Conservation (phyloP, 805 yeast species). For the Wickerhamomyces bovis region DNA sequence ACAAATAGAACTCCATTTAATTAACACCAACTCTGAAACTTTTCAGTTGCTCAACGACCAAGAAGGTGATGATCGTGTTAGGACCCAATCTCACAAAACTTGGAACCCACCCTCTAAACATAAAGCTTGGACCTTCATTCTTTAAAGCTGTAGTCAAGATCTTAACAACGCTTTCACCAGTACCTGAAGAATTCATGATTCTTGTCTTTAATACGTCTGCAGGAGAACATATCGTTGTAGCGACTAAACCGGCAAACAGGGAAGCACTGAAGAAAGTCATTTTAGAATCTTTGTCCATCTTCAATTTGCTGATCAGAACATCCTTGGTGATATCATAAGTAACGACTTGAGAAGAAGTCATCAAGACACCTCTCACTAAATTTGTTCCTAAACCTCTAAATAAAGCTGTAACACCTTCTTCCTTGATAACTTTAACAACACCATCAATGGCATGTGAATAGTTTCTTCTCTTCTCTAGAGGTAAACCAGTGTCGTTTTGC, state of each 20-base stretch:
- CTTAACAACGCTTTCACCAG: conserved; percentile 40
- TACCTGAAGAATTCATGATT: conserved; percentile 59
- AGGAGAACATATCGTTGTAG: conserved; percentile 89
- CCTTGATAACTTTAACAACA: conserved; percentile 45
- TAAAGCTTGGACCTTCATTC: conserved; percentile 68
- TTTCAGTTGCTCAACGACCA: conserved; percentile 63
- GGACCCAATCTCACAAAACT: conserved; percentile 85
- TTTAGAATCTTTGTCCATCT: conserved; percentile 53
- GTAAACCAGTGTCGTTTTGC: conserved; percentile 81
- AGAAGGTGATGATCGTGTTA: conserved; percentile 62
- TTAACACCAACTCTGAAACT: conserved; percentile 45
- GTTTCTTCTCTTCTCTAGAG: conserved; percentile 58
- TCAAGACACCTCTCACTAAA: conserved; percentile 70
- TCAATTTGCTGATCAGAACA: conserved; percentile 42
- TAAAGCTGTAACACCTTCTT: conserved; percentile 55
- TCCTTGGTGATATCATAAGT: conserved; percentile 74
- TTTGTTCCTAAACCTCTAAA: conserved; percentile 77
- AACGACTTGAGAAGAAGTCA: conserved; percentile 90
- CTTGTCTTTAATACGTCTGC: conserved; percentile 88
- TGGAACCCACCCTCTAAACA: conserved; percentile 91
- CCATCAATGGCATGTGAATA: conserved; percentile 80
- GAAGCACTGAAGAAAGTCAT: conserved; percentile 77
- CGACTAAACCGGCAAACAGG: conserved; percentile 76
- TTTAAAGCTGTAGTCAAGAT: conserved; percentile 52
- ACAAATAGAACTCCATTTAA: neutral